Evolutionary conservation across 371 early-diverging fungal genomes (phyloP), one percentile per base, ranked within the genome.

Genomic region (Entomophthora muscae): DNA sequence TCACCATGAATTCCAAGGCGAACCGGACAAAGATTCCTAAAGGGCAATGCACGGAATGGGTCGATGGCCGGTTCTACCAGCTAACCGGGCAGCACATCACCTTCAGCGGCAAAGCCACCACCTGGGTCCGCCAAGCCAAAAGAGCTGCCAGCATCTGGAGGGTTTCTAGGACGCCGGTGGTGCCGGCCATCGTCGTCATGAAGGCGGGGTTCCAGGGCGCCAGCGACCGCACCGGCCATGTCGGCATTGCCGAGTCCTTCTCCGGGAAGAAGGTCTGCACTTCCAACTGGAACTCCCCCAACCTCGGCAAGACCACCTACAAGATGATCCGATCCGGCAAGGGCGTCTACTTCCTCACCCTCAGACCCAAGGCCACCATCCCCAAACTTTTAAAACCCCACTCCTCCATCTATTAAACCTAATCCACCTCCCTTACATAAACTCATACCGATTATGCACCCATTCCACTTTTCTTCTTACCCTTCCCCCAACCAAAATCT

Each of bases 21-120:
- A 17, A 42, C 42, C 42, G 21, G 2, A 27, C 30, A 51, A 22
- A 24, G 3, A 54, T 63, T 3, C 55, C 53, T 5, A 63, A 63
- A 56, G 64, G 64, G 3, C 64, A 64, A 33, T 64, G 64, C 42
- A 64, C 64, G 13, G 64, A 64, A 32, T 64, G 64, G 64, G 64
- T 42, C 13, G 64, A 64, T 32, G 64, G 57, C 26, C 29, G 64
- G 12, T 64, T 54, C 33, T 31, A 32, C 52, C 64, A 64, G 27
- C 21, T 64, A 1, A 57, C 57, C 17, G 64, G 64, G 1, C 23
- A 22, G 21, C 64, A 64, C 52, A 31, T 51, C 29, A 23, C 51
- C 10, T 64, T 55, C 57, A 33, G 28, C n/a, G 64, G 57, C 5
- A 26, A 31, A 23, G 64, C 64, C 12, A 27, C 29, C 23, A 13